phyloP scores from a whole-genome alignment of 306 rosid species.

The Prunus mongolica region DNA sequence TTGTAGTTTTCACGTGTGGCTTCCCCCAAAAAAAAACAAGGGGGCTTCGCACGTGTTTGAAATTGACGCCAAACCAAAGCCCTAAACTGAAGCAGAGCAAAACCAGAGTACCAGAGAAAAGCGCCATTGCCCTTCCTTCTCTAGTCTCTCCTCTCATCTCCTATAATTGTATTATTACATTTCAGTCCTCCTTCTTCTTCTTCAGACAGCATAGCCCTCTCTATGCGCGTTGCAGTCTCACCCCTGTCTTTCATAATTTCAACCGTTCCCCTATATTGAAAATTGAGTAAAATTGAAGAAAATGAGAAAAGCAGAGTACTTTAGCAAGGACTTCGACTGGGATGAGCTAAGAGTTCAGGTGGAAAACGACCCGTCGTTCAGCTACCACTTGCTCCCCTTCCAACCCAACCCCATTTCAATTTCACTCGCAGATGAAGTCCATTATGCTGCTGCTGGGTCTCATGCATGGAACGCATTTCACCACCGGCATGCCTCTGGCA shows the following conservation, averaged over 20 bases:
- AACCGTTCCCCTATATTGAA: too few relatives aligned
- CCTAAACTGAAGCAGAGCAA: too few relatives aligned
- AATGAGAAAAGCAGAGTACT: slow-evolving; percentile 43
- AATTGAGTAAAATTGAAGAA: background rate
- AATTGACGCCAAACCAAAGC: too few relatives aligned
- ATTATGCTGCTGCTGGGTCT: slow-evolving; percentile 47
- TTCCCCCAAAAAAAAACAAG: too few relatives aligned
- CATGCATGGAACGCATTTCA: slow-evolving; percentile 78
- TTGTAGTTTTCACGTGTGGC: too few relatives aligned
- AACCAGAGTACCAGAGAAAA: too few relatives aligned
- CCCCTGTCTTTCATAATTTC: background rate
- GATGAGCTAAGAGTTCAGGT: slow-evolving; percentile 57
- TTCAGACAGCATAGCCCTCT: background rate
- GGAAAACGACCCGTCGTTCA: slow-evolving; percentile 50
- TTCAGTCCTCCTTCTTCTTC: background rate
- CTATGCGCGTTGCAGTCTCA: background rate
- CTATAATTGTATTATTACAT: too few relatives aligned
- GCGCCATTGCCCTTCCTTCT: too few relatives aligned
- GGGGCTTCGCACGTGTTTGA: too few relatives aligned
- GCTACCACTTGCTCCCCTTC: slow-evolving; percentile 56
- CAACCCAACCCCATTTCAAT: slow-evolving; percentile 15
- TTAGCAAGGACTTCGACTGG: slow-evolving; percentile 81
- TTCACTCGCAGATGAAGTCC: slow-evolving; percentile 10
- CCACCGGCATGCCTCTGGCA: slow-evolving; percentile 81
- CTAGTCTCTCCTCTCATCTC: too few relatives aligned